Base-by-base conservation (phyloP, 108 stramenopile species). In the Mediolabrus comicus region DNA sequence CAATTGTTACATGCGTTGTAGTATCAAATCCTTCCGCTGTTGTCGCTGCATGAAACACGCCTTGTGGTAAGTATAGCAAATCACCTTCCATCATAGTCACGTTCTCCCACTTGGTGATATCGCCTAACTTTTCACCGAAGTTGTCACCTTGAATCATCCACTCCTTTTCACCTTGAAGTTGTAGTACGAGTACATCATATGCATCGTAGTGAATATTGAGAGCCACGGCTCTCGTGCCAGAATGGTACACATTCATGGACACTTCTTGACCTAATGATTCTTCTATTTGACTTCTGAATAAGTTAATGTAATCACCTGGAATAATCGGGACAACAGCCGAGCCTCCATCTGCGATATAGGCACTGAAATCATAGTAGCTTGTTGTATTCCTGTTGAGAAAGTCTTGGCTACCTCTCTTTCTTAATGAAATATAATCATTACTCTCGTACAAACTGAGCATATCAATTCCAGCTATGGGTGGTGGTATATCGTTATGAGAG, bases 121-220 rank as follows among this genome's bases (percentile, higher is more conserved):
- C 54, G n/a, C 3, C 3, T 8, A 56, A 1, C 10, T 5, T 25
- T 12, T 39, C 11, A 27, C 66, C 54, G 22, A 67, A 67, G 19
- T 19, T 33, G 30, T 68, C 41, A 30, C 59, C 39, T 49, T 68
- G 67, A 32, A 74, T 38, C 13, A 67, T 67, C 73, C 73, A 74
- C 14, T 68, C 55, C 39, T 74, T 74, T 39, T 39, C 25, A 16
- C 73, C 73, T 22, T 62, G 39, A 35, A 68, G 16, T 16, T 74
- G 73, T 31, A 67, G 58, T 7, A 74, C 73, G 36, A 74, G 30
- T 2, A 74, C 73, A 13, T 54, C 55, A 59, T 74, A 74, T 5
- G 66, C 56, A 59, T 74, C 73, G 25, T 68, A 68, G 41, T 74
- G 73, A 7, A 66, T 58, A 17, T 74, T 74, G n/a, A 74, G 59